phyloP scores from a whole-genome alignment of 2,329 filamentous ascomycete genomes.

The Diaporthe sp. region DNA sequence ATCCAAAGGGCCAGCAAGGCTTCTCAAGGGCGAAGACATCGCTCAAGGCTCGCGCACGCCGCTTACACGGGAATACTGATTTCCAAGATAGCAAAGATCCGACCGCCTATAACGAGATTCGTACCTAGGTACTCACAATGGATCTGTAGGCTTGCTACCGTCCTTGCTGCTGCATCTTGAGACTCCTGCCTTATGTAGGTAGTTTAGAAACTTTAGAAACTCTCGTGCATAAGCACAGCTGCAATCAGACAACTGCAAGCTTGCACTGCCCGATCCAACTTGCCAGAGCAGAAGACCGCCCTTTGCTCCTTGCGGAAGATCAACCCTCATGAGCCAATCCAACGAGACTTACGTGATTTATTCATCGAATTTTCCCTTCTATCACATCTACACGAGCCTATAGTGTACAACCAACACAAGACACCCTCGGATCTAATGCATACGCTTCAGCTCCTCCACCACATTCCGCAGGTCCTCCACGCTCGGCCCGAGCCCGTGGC shows the following conservation, averaged over 20 bases:
- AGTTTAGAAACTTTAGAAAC: neutral
- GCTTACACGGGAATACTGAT: no score
- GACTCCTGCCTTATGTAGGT: neutral
- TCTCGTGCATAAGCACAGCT: neutral
- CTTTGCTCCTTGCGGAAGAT: neutral
- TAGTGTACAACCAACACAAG: neutral
- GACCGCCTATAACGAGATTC: no score
- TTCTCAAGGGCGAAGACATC: accelerated
- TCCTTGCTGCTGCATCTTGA: neutral
- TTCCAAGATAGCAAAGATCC: no score
- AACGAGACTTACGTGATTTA: neutral
- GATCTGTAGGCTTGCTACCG: no score
- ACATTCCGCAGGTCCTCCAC: constrained; percentile 74
- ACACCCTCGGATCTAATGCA: constrained; percentile 62
- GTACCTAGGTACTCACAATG: no score
- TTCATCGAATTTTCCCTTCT: neutral
- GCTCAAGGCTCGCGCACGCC: no score
- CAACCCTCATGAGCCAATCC: neutral
- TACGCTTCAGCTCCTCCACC: constrained; percentile 73
- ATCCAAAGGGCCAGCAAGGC: no score
- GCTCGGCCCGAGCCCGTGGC: constrained; percentile 69
- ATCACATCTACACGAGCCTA: constrained; percentile 2
- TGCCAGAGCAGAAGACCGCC: neutral
- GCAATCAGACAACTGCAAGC: neutral
- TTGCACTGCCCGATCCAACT: neutral